Base-by-base conservation (phyloP, 148 eudicot species). In the Chenopodium formosanum region DNA sequence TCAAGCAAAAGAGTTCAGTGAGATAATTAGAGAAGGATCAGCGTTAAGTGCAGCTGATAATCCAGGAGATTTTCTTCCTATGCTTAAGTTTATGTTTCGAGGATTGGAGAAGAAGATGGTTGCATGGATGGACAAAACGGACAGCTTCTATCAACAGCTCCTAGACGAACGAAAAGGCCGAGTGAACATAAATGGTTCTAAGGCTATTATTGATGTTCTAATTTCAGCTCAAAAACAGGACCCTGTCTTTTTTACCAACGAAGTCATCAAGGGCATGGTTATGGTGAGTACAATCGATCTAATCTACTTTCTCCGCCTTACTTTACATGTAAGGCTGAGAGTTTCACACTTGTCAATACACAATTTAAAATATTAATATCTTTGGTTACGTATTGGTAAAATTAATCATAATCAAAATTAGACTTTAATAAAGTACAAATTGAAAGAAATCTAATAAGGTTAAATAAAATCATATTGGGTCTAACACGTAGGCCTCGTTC, bases 261-360 rank as follows among this genome's bases (percentile, higher is more conserved):
- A 86, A n/a, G 83, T 86, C 63, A 69, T 86, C 32, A 83, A 83
- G 81, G 86, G 86, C 3, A 60, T 85, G 64, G 77, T 88, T 20
- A 56, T 85, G 90, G 90, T 88, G 71, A 77, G 80, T 70, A 67
- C 70, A 17, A 58, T 60, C 19, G 2, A 13, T 31, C 32, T 40
- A 40, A 40, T 40, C 7, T 40, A 40, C 44, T 40, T 6, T 40
- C 44, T 40, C 44, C 0, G 44, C 7, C 44, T 5, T 40, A 40
- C 7, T 40, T 40, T 40, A 40, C 44, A 4, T 40, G 44, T 40
- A 40, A 5, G 0, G 5, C 7, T 40, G 5, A 37, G 44, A 37
- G 44, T 37, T 37, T 40, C 6, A 40, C 44, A 40, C 44, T 40
- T 40, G 1, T 4, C 44, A 40, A 40, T 40, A 1, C 44, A 40